Evolutionary conservation across 1,284 basidiomycete species (phyloP).

Genomic region (Tetrapyrgos nigripes): DNA sequence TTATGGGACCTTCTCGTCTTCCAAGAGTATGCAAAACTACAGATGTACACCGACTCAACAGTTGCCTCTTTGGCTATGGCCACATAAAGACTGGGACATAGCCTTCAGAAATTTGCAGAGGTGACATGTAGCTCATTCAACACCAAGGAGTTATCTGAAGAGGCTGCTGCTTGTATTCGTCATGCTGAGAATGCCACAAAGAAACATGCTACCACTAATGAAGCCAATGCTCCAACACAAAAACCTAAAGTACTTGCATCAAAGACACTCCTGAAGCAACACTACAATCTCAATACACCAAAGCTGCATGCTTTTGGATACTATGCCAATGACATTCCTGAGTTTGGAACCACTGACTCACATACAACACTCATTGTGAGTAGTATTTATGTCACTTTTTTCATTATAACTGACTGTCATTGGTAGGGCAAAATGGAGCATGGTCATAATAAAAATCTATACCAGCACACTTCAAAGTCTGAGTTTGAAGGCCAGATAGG

Average conservation of each 20-base stretch:
- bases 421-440: constrained; percentile 3
- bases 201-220: no score
- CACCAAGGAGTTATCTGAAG: constrained; percentile 8
- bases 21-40: constrained; percentile 29
- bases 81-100: constrained; percentile 4
- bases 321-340: constrained; percentile 4
- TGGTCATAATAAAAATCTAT: background rate
- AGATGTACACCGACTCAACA: constrained; percentile 21
- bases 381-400: background rate
- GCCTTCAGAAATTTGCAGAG: constrained; percentile 4
- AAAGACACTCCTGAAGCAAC: background rate
- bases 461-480: constrained; percentile 1
- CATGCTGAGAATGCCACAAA: background rate
- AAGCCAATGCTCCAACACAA: no score
- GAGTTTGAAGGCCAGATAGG: background rate
- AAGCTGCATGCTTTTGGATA: constrained; percentile 19
- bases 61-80: background rate
- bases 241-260: background rate
- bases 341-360: constrained; percentile 14
- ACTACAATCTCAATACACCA: background rate
- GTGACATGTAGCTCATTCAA: constrained; percentile 4
- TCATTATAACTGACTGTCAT: background rate
- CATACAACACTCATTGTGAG: background rate
- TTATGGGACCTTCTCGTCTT: constrained; percentile 16
- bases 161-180: background rate